phyloP scores from a whole-genome alignment of 2,329 filamentous ascomycete species.

The Colletotrichum tropicicola region DNA sequence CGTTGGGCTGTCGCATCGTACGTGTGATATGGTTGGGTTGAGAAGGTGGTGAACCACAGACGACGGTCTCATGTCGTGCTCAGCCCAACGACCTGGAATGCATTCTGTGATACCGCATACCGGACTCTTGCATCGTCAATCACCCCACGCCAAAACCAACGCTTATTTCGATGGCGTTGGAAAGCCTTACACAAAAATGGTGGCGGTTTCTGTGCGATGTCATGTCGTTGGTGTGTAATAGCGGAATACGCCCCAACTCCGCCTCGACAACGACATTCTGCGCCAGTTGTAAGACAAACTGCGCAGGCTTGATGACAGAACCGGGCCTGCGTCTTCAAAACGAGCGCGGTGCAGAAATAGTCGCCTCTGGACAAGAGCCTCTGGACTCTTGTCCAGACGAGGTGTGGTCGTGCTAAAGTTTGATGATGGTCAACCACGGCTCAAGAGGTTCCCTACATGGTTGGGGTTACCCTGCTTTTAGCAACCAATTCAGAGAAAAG shows the following conservation, averaged over 20 bases:
- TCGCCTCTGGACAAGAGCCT: not conserved
- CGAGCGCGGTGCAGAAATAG: not conserved
- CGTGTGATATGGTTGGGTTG: slow-evolving; percentile 4
- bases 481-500: not conserved
- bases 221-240: not conserved
- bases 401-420: too few species aligned
- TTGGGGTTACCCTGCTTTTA: not conserved
- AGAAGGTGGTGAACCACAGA: not conserved
- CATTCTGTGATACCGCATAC: not conserved
- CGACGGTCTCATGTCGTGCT: not conserved
- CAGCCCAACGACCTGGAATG: not conserved
- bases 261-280: too few species aligned
- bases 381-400: too few species aligned
- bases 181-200: not conserved
- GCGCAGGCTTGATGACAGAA: too few species aligned
- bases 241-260: too few species aligned
- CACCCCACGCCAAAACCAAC: not conserved
- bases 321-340: not conserved
- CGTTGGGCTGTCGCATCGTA: not conserved
- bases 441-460: too few species aligned
- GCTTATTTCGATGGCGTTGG: not conserved
- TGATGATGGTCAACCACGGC: too few species aligned
- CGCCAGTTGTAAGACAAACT: too few species aligned
- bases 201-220: not conserved
- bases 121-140: not conserved